Percentiles rank a stretch among this genome's conserved stretches.
These are phyloP conservation scores for Takashimella tepidaria DNA, from an alignment of 1,284 basidiomycete species.

Conservation along the genomic window DNA sequence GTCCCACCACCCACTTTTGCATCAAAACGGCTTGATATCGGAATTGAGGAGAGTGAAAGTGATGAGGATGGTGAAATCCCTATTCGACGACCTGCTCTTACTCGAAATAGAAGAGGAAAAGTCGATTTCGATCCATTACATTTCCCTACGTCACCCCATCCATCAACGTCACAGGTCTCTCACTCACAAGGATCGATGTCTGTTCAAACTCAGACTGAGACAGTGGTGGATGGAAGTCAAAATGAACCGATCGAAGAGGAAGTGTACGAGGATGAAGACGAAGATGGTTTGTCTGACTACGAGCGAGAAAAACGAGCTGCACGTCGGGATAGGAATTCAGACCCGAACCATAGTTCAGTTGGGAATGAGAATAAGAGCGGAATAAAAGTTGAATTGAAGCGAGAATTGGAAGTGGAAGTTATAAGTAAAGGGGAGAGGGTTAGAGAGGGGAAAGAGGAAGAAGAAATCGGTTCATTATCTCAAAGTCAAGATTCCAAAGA, in stretches of 20 bases:
- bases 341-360: neutral
- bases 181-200: constrained; percentile 1
- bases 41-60: neutral
- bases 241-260: no score
- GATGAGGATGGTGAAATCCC: constrained; percentile 13
- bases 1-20: no score
- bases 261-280: constrained; percentile 5
- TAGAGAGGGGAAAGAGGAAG: neutral
- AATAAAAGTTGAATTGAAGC: neutral
- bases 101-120: no score
- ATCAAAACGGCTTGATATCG: neutral
- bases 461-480: neutral
- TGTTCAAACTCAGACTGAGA: neutral
- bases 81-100: constrained; percentile 4
- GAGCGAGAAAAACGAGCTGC: constrained; percentile 11
- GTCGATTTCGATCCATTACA: neutral
- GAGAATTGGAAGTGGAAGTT: neutral
- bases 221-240: no score
- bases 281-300: constrained; percentile 24
- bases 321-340: constrained; percentile 3
- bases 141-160: neutral
- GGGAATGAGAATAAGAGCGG: neutral
- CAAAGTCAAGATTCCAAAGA: neutral
- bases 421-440: neutral
- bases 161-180: neutral